Conservation (phyloP, 2,329 filamentous ascomycete species). For the Diplodia intermedia region DNA sequence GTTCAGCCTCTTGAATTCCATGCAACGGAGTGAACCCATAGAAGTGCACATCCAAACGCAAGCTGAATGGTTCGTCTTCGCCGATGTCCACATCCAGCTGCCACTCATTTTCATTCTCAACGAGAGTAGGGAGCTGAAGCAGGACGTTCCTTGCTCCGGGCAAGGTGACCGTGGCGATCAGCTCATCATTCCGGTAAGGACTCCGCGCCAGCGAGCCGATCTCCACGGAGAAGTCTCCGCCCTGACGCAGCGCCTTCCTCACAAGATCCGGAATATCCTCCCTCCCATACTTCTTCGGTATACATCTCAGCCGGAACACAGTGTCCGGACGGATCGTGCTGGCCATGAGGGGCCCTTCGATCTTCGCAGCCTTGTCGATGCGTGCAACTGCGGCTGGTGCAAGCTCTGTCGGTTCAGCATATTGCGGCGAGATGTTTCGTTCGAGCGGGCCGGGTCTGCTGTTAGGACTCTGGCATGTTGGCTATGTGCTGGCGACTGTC, state of each 20-base stretch:
- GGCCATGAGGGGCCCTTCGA: fast-evolving
- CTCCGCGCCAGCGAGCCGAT: not conserved
- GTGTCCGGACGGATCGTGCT: not conserved
- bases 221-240: not conserved
- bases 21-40: not conserved
- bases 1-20: not conserved
- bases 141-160: not conserved
- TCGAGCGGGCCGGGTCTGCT: too few relatives aligned
- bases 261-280: not conserved
- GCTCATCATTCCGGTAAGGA: not conserved
- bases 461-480: not conserved
- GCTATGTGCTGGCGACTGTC: not conserved
- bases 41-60: not conserved
- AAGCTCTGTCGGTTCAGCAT: too few relatives aligned
- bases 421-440: not conserved
- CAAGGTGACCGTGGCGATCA: not conserved
- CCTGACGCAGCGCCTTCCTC: not conserved
- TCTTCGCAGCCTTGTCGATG: not conserved
- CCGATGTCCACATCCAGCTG: not conserved
- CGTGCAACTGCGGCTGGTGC: not conserved
- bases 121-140: not conserved
- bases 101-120: not conserved
- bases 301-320: not conserved
- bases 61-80: fast-evolving
- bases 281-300: not conserved